Evolutionary conservation across 1,284 basidiomycete genomes (phyloP).

Genomic region (Trichosporon asahii): DNA sequence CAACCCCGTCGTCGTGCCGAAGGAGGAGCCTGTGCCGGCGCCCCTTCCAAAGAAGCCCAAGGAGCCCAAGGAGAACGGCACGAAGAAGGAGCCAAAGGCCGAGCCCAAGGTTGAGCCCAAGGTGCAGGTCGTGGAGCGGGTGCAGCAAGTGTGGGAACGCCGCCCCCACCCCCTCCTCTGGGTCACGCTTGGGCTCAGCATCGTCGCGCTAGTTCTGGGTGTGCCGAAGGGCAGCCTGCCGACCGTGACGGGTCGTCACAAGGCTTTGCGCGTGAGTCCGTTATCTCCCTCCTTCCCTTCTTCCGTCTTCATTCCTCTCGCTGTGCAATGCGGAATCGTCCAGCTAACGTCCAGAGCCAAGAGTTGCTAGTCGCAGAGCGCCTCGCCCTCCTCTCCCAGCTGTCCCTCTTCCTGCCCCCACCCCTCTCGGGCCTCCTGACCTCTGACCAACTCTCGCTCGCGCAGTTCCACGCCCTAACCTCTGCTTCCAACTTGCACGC

Average conservation of each 20-base stretch:
- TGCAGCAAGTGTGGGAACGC: background rate
- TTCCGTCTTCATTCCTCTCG: too few species aligned
- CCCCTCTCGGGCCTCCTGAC: slow-evolving; percentile 37
- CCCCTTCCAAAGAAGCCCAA: background rate
- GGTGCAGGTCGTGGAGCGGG: too few species aligned
- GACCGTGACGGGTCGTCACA: slow-evolving; percentile 46
- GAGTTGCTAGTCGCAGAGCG: slow-evolving; percentile 39
- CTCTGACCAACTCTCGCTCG: slow-evolving; percentile 22
- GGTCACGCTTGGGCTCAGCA: slow-evolving; percentile 36
- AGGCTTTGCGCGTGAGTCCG: slow-evolving; percentile 40
- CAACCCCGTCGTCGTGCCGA: background rate
- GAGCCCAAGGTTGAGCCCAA: too few species aligned
- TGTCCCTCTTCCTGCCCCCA: slow-evolving; percentile 43
- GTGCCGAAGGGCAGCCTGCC: slow-evolving; percentile 46
- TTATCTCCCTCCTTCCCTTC: background rate
- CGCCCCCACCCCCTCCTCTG: slow-evolving; percentile 46
- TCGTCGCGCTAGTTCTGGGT: slow-evolving; percentile 40
- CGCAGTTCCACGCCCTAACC: slow-evolving; percentile 11
- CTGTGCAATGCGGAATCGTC: too few species aligned
- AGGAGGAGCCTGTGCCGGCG: background rate
- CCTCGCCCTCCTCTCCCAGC: slow-evolving; percentile 37
- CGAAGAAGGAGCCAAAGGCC: slow-evolving; percentile 7
- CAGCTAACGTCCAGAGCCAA: slow-evolving; percentile 27
- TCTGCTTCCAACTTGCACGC: background rate
- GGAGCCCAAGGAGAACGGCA: background rate